Evolutionary conservation across 2,329 filamentous ascomycete species (phyloP).

Genomic region (Coccinonectria pachysandricola): DNA sequence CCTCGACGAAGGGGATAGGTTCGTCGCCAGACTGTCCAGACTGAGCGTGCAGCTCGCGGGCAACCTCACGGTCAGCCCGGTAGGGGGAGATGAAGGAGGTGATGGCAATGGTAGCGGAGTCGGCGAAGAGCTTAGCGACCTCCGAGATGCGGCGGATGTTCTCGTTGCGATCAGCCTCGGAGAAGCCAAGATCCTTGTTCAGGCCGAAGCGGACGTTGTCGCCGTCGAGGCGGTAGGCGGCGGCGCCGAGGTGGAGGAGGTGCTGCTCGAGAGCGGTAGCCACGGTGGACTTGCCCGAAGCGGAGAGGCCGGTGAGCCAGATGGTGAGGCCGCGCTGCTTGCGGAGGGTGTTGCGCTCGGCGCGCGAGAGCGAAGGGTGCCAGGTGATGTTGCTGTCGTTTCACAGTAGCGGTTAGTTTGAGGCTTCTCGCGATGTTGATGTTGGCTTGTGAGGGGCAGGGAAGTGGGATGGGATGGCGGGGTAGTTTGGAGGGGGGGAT

Average conservation of each 20-base stretch:
- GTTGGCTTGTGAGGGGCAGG: no score
- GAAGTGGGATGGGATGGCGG: no score
- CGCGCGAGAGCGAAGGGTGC: conserved; percentile 71
- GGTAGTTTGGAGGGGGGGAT: no score
- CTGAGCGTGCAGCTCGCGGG: conserved; percentile 66
- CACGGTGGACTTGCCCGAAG: conserved; percentile 94
- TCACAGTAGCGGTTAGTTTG: conserved; percentile 6
- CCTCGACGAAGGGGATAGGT: conserved; percentile 80
- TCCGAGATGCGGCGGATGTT: conserved; percentile 96
- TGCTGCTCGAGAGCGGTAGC: conserved; percentile 96
- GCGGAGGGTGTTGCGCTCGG: conserved; percentile 64
- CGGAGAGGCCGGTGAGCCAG: conserved; percentile 95
- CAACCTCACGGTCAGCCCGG: conserved; percentile 72
- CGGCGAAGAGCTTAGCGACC: conserved; percentile 94
- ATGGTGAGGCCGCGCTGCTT: conserved; percentile 87
- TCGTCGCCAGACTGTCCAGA: conserved; percentile 45
- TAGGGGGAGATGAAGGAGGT: conserved; percentile 98
- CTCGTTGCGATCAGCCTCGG: conserved; percentile 86
- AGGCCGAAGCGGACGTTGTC: conserved; percentile 98
- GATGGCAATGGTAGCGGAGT: conserved; percentile 75
- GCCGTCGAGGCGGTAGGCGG: conserved; percentile 89
- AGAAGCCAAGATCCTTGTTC: conserved; percentile 96
- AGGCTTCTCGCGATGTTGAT: conserved; percentile 3
- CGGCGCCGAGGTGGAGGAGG: conserved; percentile 72
- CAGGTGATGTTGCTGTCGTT: conserved; percentile 72